Evolutionary conservation across 371 early-diverging fungal species (phyloP).

Genomic region (Paraphysoderma sedebokerense): DNA sequence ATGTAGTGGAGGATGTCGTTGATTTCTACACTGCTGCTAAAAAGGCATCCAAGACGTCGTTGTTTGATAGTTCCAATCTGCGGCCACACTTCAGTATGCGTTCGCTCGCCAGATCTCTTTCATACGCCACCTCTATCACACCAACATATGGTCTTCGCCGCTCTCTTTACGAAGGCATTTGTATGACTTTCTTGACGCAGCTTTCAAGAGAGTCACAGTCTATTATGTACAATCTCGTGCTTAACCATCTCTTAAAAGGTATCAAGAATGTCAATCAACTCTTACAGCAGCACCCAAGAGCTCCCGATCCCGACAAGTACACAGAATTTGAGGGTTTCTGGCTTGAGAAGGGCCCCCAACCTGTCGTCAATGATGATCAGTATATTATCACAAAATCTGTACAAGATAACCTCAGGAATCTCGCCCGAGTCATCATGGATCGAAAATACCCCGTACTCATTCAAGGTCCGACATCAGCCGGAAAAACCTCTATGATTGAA

Average conservation of each 20-base stretch:
- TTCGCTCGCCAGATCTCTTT: slow-evolving; percentile 78
- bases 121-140: slow-evolving; percentile 56
- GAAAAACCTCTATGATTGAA: slow-evolving; percentile 98
- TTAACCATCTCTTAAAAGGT: slow-evolving; percentile 38
- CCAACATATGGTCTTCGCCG: slow-evolving; percentile 56
- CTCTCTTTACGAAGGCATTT: slow-evolving; percentile 80
- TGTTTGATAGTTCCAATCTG: slow-evolving; percentile 82
- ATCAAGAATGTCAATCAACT: slow-evolving; percentile 23
- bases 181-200: slow-evolving; percentile 89
- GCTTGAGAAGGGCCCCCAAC: slow-evolving; percentile 51
- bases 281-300: background rate
- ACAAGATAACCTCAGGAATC: slow-evolving; percentile 57
- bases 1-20: slow-evolving; percentile 50
- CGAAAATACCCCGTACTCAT: slow-evolving; percentile 92
- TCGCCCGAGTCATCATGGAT: slow-evolving; percentile 86
- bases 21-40: slow-evolving; percentile 74
- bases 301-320: slow-evolving; percentile 18
- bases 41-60: slow-evolving; percentile 37
- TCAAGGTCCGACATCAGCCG: slow-evolving; percentile 99
- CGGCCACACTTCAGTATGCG: slow-evolving; percentile 87
- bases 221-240: slow-evolving; percentile 37
- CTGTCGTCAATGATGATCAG: slow-evolving; percentile 18
- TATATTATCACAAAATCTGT: slow-evolving; percentile 89
- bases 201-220: slow-evolving; percentile 54
- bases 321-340: slow-evolving; percentile 74